Conservation (phyloP, 768 basidiomycete species). For the Sporobolomyces phaffii region DNA sequence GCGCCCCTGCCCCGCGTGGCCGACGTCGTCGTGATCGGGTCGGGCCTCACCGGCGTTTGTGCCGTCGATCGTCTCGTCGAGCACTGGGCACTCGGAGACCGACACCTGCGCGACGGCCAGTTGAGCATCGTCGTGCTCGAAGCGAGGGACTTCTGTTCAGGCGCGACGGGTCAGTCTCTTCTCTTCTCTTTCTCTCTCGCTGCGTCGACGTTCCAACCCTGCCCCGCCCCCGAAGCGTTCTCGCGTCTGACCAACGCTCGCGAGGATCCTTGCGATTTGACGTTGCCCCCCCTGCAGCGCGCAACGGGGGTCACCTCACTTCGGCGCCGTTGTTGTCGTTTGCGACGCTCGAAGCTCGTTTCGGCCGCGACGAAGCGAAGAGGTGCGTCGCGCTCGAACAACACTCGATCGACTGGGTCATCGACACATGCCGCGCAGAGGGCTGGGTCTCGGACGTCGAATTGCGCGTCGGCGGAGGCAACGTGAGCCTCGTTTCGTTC, state of each 20-base stretch:
- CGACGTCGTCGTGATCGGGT: conserved; percentile 25
- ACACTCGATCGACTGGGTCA: conserved; percentile 54
- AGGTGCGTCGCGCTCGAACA: conserved; percentile 57
- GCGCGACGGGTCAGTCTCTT: conserved; percentile 41
- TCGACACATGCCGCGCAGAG: conserved; percentile 53
- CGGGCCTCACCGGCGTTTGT: conserved; percentile 17
- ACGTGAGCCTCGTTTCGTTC: no score
- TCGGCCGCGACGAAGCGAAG: conserved; percentile 57
- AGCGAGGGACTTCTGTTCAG: conserved; percentile 70
- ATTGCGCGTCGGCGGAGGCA: conserved; percentile 56
- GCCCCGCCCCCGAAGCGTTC: no score
- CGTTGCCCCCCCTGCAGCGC: conserved; percentile 49
- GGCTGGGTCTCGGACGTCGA: conserved; percentile 56
- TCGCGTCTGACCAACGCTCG: no score
- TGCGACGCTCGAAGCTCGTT: conserved; percentile 45
- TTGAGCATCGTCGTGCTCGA: conserved; percentile 60
- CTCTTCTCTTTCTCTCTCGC: conserved; percentile 26
- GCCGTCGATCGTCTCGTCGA: conserved; percentile 15
- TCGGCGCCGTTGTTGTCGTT: conserved; percentile 55
- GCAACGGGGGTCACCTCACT: conserved; percentile 73
- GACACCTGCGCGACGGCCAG: background rate
- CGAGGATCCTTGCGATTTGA: no score
- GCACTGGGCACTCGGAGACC: background rate
- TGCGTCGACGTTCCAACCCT: no score
- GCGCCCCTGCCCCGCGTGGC: background rate